These are phyloP conservation scores for Macadamia integrifolia DNA, from an alignment of 164 flowering plant species.

Conservation along the genomic window DNA sequence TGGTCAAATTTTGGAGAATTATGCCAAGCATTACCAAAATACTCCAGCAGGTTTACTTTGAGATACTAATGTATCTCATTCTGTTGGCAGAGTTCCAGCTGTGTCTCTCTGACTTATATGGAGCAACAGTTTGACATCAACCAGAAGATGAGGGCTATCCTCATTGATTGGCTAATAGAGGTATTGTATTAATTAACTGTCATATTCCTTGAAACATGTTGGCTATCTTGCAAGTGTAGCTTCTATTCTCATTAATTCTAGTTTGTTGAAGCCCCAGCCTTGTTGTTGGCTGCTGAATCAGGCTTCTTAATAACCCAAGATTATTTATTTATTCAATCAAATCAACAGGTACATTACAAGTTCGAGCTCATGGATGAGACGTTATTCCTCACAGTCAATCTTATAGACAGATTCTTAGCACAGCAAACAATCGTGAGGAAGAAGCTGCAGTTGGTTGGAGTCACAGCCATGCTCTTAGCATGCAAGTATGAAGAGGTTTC, in stretches of 20 bases:
- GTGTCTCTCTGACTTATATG: slow-evolving; percentile 67
- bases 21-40: too few relatives aligned
- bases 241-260: too few relatives aligned
- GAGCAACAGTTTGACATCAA: slow-evolving; percentile 61
- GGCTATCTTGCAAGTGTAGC: not conserved
- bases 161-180: slow-evolving; percentile 92
- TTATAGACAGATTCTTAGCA: slow-evolving; percentile 74
- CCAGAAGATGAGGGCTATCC: slow-evolving; percentile 75
- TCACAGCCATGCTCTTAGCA: slow-evolving; percentile 80
- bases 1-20: too few relatives aligned
- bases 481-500: slow-evolving; percentile 85
- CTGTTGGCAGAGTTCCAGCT: slow-evolving; percentile 39
- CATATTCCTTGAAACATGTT: not conserved
- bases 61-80: not conserved
- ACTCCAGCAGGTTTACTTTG: not conserved
- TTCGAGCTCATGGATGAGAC: slow-evolving; percentile 84
- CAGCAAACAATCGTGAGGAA: slow-evolving; percentile 47
- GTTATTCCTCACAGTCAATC: slow-evolving; percentile 63
- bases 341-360: slow-evolving; percentile 71
- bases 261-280: too few relatives aligned
- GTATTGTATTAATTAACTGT: slow-evolving; percentile 21
- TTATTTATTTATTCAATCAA: not conserved
- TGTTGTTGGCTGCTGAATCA: too few relatives aligned
- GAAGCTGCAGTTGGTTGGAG: slow-evolving; percentile 81
- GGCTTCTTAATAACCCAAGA: not conserved